phyloP scores from a whole-genome alignment of 1,139 yeast species.

The Saccharomyces hybrid region DNA sequence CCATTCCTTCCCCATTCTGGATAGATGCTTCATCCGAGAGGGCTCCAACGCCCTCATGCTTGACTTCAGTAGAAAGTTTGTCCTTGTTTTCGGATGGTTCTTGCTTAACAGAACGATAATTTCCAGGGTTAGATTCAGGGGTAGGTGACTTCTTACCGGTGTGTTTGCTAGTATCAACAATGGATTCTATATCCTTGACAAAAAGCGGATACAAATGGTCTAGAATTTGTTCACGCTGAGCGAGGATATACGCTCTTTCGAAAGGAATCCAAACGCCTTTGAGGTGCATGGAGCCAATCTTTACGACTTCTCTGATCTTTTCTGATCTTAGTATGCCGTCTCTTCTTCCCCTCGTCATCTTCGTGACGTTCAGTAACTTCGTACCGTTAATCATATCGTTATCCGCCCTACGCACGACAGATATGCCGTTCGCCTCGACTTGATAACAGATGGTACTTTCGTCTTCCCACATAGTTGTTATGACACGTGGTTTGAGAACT shows the following conservation, averaged over 20 bases:
- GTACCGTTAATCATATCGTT: too few relatives aligned
- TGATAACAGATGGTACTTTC: too few relatives aligned
- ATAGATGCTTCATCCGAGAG: neutral
- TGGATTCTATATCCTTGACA: slow-evolving; percentile 50
- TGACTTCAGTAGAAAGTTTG: neutral
- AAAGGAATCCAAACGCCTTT: too few relatives aligned
- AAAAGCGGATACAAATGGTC: slow-evolving; percentile 81
- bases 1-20: neutral
- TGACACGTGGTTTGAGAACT: slow-evolving; percentile 39
- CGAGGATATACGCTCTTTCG: slow-evolving; percentile 74
- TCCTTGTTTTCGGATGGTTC: neutral
- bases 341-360: too few relatives aligned
- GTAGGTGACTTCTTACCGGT: neutral
- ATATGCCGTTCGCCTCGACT: too few relatives aligned
- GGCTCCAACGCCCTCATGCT: neutral
- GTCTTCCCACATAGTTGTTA: too few relatives aligned
- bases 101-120: neutral
- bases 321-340: too few relatives aligned
- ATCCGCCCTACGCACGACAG: too few relatives aligned
- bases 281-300: too few relatives aligned
- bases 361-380: too few relatives aligned
- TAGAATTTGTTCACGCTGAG: slow-evolving; percentile 81
- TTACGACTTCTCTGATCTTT: too few relatives aligned
- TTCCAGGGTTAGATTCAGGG: neutral
- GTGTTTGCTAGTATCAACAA: slow-evolving; percentile 1